Evolutionary conservation across 441 rosid genomes (phyloP).

Genomic region (Syzygium malaccense): DNA sequence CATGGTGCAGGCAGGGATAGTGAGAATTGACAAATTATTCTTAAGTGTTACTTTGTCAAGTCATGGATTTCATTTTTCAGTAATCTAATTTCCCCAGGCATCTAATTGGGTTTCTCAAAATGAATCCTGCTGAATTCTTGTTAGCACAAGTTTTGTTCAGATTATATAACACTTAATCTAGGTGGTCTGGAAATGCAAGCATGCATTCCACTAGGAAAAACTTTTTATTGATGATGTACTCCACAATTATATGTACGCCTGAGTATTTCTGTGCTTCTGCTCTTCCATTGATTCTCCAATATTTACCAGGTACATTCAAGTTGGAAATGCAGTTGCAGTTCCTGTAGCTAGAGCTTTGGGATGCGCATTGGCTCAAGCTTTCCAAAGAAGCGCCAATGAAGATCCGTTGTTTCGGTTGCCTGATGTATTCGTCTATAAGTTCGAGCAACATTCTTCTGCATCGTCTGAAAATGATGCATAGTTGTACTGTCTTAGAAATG

Average conservation of each 20-base stretch:
- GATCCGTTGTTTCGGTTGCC: slow-evolving; percentile 34
- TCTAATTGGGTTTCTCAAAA: neutral
- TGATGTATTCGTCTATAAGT: slow-evolving; percentile 15
- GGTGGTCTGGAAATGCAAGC: neutral
- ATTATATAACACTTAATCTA: neutral
- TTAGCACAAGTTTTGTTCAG: neutral
- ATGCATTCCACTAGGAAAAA: neutral
- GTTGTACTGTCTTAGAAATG: neutral
- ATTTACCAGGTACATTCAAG: slow-evolving; percentile 50
- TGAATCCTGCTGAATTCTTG: neutral
- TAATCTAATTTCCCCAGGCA: neutral
- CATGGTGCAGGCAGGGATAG: neutral
- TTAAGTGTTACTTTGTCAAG: neutral
- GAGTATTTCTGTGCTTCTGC: neutral
- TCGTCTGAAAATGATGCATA: slow-evolving; percentile 22
- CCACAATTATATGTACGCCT: neutral
- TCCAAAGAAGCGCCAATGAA: slow-evolving; percentile 13
- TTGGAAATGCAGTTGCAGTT: slow-evolving; percentile 71
- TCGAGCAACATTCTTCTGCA: neutral
- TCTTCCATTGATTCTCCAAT: neutral
- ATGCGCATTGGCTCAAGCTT: slow-evolving; percentile 42
- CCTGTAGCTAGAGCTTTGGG: slow-evolving; percentile 70
- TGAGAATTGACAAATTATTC: neutral
- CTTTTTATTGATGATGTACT: neutral
- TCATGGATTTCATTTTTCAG: no score